Evolutionary conservation across 164 flowering plant species (phyloP), one percentile per base, ranked within the genome.

Genomic region (Litsea cubeba): DNA sequence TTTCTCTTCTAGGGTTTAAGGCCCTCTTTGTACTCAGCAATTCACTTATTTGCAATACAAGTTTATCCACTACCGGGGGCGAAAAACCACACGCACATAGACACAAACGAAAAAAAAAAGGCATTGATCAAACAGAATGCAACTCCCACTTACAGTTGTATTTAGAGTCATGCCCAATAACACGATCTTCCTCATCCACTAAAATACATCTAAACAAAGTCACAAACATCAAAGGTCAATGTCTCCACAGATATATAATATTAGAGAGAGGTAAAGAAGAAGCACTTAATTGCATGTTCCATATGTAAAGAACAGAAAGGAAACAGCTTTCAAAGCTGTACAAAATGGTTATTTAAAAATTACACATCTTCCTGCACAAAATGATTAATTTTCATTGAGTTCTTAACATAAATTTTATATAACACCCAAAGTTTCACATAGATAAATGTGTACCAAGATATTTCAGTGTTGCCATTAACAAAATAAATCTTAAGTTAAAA

Each of bases 121-220:
- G 46, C 46, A 40, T 8, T 40, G 46, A 40, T 40, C 46, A 40
- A 40, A 40, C 46, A 40, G 46, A 40, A 8, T 1, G 35, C 18
- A 66, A 66, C 20, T 46, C n/a, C 57, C 40, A 84, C 99, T 92
- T 85, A 95, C 99, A 95, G 75, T 94, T 95, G 82, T 93, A 95
- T 74, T 95, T 95, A 70, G 92, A 82, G 50, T 93, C 97, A 79
- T 93, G 99, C 14, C 99, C 98, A 76, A 93, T 84, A 60, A 92
- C 97, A 32, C 73, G 78, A 79, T 95, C 99, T 79, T 87, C 85
- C 84, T 92, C 95, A 79, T 95, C 98, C 81, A 95, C 99, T 72
- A 95, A 77, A 81, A 95, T 95, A 80, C 99, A 95, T 81, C 99
- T 92, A 88, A 83, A 84, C 12, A 25, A 72, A 72, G 28, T 17